Evolutionary conservation across 305 asterid genomes (phyloP).

Genomic region (Withania somnifera): DNA sequence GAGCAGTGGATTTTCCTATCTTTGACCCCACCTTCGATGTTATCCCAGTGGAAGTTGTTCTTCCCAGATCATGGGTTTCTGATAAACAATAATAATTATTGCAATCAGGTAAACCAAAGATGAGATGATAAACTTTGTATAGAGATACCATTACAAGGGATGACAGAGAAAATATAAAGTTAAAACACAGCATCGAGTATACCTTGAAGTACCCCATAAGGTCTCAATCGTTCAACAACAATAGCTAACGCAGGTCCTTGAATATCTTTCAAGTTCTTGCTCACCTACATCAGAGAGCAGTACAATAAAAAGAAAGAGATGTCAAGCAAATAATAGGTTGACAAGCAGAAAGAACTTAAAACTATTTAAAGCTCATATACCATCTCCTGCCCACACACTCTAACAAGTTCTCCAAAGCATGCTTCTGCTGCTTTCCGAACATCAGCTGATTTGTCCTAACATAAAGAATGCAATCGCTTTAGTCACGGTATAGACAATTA

Average conservation of each 20-base stretch:
- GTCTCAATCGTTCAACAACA: constrained; percentile 71
- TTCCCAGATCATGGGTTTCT: constrained; percentile 57
- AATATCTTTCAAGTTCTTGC: constrained; percentile 80
- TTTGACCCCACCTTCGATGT: constrained; percentile 57
- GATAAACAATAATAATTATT: constrained; percentile 15
- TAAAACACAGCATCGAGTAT: background rate
- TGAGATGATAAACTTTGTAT: background rate
- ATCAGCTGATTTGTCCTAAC: constrained; percentile 96
- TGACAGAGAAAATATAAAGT: background rate
- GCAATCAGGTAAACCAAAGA: constrained; percentile 8
- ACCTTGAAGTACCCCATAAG: constrained; percentile 69
- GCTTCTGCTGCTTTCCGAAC: constrained; percentile 98
- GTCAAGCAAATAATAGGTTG: background rate
- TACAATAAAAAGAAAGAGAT: background rate
- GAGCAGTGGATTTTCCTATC: constrained; percentile 56
- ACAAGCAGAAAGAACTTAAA: background rate
- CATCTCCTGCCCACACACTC: constrained; percentile 95
- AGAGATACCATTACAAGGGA: background rate
- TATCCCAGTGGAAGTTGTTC: constrained; percentile 40
- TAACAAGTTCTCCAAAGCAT: constrained; percentile 71
- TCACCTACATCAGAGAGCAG: constrained; percentile 33
- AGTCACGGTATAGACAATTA: background rate
- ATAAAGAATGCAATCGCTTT: background rate
- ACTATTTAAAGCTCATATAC: constrained; percentile 26
- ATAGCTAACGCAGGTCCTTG: constrained; percentile 96